Conservation (phyloP, 768 basidiomycete species). For the Cystobasidium onofrii region DNA sequence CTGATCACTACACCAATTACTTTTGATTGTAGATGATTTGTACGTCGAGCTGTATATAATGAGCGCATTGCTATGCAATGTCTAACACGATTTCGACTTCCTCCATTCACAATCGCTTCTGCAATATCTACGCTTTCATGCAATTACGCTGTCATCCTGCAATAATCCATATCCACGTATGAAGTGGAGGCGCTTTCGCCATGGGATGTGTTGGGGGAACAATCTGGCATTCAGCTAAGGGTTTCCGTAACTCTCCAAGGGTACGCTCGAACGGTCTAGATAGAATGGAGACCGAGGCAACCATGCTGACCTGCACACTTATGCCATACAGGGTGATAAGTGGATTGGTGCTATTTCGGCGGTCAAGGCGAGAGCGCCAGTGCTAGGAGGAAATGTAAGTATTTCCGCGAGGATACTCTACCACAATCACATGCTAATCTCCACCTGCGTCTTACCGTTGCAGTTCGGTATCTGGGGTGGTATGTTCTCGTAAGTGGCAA, state of each 20-base stretch:
- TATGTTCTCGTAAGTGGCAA: slow-evolving; percentile 63
- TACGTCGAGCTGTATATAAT: neutral
- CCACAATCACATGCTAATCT: neutral
- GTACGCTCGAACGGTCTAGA: slow-evolving; percentile 53
- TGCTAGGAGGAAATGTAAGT: slow-evolving; percentile 93
- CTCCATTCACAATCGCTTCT: neutral
- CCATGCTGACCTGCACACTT: neutral
- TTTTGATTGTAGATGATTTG: neutral
- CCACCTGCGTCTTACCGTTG: neutral
- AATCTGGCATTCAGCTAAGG: slow-evolving; percentile 98
- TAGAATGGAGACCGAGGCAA: too few species aligned
- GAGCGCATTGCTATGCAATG: neutral
- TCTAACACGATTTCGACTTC: neutral
- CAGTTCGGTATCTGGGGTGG: slow-evolving; percentile 56
- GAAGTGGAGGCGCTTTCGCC: slow-evolving; percentile 96
- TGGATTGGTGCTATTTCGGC: slow-evolving; percentile 87
- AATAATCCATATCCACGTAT: slow-evolving; percentile 97
- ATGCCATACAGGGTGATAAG: slow-evolving; percentile 67
- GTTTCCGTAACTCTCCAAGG: slow-evolving; percentile 88
- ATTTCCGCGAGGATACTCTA: neutral
- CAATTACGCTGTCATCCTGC: slow-evolving; percentile 44
- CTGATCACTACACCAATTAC: neutral
- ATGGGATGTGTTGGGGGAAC: slow-evolving; percentile 98
- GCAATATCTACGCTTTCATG: neutral
- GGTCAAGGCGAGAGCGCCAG: slow-evolving; percentile 95